Conservation (phyloP, 805 yeast genomes). For the Candida ipomoeae region DNA sequence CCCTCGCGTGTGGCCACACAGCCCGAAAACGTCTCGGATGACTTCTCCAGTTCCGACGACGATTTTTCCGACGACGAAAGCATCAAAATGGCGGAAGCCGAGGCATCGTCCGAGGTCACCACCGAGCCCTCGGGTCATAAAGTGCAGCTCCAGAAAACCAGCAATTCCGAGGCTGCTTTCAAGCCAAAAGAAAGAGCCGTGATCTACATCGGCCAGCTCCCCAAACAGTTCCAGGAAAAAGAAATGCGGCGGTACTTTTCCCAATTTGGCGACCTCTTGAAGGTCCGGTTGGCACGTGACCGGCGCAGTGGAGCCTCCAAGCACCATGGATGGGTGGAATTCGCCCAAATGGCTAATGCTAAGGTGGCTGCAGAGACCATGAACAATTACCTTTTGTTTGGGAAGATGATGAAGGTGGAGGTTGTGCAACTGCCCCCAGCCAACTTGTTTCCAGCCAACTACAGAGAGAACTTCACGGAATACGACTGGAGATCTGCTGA, state of each 20-base stretch:
- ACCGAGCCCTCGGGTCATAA: conserved; percentile 16
- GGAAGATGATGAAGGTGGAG: conserved; percentile 70
- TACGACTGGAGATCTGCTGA: conserved; percentile 14
- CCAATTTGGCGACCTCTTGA: conserved; percentile 84
- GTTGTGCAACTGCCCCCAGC: conserved; percentile 54
- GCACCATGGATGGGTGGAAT: conserved; percentile 90
- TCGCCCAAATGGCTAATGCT: conserved; percentile 70
- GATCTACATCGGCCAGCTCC: conserved; percentile 86
- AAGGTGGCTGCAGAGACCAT: conserved; percentile 88
- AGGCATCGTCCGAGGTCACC: background rate
- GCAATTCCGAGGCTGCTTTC: conserved; percentile 21
- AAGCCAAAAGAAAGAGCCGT: conserved; percentile 48
- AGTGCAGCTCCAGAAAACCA: conserved; percentile 18
- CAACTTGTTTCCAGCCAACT: conserved; percentile 38
- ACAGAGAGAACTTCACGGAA: conserved; percentile 13
- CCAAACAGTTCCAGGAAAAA: conserved; percentile 84
- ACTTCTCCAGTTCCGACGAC: conserved; percentile 10
- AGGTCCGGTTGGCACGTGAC: conserved; percentile 80
- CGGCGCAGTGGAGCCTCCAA: conserved; percentile 86
- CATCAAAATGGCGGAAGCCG: background rate
- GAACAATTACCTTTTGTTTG: conserved; percentile 88
- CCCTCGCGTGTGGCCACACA: conserved; percentile 2
- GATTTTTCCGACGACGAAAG: conserved; percentile 16
- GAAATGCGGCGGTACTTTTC: conserved; percentile 76
- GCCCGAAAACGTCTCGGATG: conserved; percentile 7